Evolutionary conservation across 192 early-diverging fungal genomes (phyloP).

Genomic region (Neocallimastix lanati): DNA sequence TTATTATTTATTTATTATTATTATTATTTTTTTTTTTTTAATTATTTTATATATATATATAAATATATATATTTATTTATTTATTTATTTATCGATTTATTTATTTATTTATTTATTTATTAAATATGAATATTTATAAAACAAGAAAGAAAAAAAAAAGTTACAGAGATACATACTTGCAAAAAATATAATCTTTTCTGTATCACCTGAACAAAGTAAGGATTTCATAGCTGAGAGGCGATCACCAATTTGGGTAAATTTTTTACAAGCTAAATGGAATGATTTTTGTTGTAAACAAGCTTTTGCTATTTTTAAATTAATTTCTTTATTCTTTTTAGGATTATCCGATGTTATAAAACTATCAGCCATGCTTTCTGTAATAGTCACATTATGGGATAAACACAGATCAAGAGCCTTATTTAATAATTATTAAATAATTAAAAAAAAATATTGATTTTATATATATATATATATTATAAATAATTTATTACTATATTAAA

Average conservation of each 20-base stretch:
- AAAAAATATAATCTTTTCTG: conserved; percentile 37
- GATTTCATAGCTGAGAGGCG: conserved; percentile 28
- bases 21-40: not conserved
- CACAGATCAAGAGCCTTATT: conserved; percentile 13
- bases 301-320: conserved; percentile 14
- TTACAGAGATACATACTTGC: conserved; percentile 29
- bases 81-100: no score
- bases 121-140: no score
- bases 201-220: conserved; percentile 28
- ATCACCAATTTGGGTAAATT: conserved; percentile 29
- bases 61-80: not conserved
- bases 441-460: no score
- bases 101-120: no score
- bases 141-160: no score
- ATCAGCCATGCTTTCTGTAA: conserved; percentile 23
- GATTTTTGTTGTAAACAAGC: conserved; percentile 16
- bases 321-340: conserved; percentile 3
- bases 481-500: no score
- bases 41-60: not conserved
- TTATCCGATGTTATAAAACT: conserved; percentile 6
- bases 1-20: not conserved
- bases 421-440: no score
- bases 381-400: conserved; percentile 10
- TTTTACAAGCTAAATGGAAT: conserved; percentile 29
- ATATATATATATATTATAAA: not conserved